Percentiles rank a stretch among this genome's conserved stretches.
phyloP scores from a whole-genome alignment of 192 early-diverging fungal genomes.

The Backusella circina region DNA sequence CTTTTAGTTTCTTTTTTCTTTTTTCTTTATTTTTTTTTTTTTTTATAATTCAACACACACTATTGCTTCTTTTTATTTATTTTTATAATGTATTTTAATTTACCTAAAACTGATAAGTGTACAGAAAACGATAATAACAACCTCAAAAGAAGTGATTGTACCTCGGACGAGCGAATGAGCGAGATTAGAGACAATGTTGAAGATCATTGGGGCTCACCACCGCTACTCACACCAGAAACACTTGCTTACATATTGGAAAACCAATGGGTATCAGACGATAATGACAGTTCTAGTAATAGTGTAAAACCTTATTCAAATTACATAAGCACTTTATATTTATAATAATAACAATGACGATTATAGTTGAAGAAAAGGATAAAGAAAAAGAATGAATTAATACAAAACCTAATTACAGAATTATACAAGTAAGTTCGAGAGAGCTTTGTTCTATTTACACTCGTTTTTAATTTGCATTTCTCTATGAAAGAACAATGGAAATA shows the following conservation, averaged over 20 bases:
- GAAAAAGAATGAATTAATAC: background rate
- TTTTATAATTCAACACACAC: background rate
- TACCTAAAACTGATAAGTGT: background rate
- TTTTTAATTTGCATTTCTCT: background rate
- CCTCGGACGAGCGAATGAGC: slow-evolving; percentile 25
- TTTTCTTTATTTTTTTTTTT: background rate
- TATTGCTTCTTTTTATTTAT: background rate
- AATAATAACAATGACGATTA: background rate
- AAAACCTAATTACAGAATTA: background rate
- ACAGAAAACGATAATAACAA: background rate
- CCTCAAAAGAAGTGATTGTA: background rate
- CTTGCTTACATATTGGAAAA: slow-evolving; percentile 2
- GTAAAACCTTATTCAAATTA: background rate
- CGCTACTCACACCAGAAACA: slow-evolving; percentile 6
- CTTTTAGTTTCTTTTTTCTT: background rate
- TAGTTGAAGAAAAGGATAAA: background rate
- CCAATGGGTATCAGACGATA: slow-evolving; percentile 6
- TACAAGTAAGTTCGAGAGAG: background rate
- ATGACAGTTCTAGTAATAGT: background rate
- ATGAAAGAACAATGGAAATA: background rate
- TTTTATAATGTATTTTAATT: background rate
- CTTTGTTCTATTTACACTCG: background rate
- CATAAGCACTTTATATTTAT: no score
- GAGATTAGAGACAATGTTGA: slow-evolving; percentile 76
- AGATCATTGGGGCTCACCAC: slow-evolving; percentile 40